Base-by-base conservation (phyloP, 306 rosid species). In the Styphnolobium japonicum region DNA sequence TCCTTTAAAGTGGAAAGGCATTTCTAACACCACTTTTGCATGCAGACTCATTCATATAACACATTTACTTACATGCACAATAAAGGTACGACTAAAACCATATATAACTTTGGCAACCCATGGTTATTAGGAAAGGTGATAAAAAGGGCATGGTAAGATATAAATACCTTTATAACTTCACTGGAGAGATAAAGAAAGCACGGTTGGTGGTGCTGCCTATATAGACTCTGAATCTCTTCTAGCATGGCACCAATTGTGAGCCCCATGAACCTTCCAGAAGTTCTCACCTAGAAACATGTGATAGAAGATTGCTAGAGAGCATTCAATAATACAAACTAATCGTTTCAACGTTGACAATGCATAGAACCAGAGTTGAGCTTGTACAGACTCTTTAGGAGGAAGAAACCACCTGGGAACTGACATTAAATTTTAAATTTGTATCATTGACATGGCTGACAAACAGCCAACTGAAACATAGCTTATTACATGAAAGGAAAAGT, bases 151-250 rank as follows among this genome's bases (percentile, higher is more conserved):
- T 8, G 49, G 55, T 11, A 48, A 64, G 37, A 65, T 57, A 66
- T 49, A n/a, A 76, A 27, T 82, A 90, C 99, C 97, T 96, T 96
- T 81, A 96, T 96, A 83, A 96, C 99, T 88, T 96, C 98, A 84
- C 99, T 93, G 39, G 99, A 93, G 66, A 96, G 97, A 87, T 96
- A 96, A 78, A 96, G 99, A 77, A 96, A 96, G 86, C 99, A 96
- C 67, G 99, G 94, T 79, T 96, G 99, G 77, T 91, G 96, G 83
- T 96, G 98, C 85, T 84, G 97, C 88, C 86, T 84, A 83, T 91
- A 96, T 73, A 96, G 87, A 83, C 86, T 89, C 89, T 96, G 99
- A 85, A 96, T 91, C 90, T 91, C 98, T 87, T 93, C 97, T 77
- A 96, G 91, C 97, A 96, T 96, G 73, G 94, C 98, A 71, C 98